phyloP scores from a whole-genome alignment of 129 eudicot genomes.

The Heracleum sosnowskyi region DNA sequence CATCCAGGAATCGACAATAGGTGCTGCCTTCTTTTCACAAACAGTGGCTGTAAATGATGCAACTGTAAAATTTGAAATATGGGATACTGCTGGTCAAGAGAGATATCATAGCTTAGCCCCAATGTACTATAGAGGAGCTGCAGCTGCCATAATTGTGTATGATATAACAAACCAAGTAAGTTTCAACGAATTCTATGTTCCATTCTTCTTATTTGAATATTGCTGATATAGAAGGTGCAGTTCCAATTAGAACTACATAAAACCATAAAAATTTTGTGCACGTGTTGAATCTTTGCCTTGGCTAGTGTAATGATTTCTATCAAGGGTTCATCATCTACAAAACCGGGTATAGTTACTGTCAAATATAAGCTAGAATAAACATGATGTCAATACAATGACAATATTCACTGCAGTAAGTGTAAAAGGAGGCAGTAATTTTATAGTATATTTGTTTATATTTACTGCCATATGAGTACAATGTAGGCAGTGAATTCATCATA shows the following conservation, averaged over 20 bases:
- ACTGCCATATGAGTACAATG: no score
- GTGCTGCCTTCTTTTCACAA: constrained; percentile 49
- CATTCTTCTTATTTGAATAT: not conserved
- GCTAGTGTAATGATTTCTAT: not conserved
- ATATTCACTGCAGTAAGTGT: no score
- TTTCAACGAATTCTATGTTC: not conserved
- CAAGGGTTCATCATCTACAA: not conserved
- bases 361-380: not conserved
- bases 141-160: constrained; percentile 44
- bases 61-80: constrained; percentile 43
- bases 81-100: constrained; percentile 61
- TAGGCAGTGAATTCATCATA: no score
- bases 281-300: not conserved
- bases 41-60: constrained; percentile 37
- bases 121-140: constrained; percentile 53
- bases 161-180: constrained; percentile 29
- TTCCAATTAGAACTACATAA: not conserved
- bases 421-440: no score
- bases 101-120: constrained; percentile 56
- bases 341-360: not conserved
- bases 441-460: no score
- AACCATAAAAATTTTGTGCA: not conserved
- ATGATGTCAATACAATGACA: no score
- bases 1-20: constrained; percentile 45
- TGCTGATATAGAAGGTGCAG: not conserved